Evolutionary conservation across 148 eudicot genomes (phyloP), one percentile per base, ranked within the genome.

Genomic region (Chenopodium berlandieri): DNA sequence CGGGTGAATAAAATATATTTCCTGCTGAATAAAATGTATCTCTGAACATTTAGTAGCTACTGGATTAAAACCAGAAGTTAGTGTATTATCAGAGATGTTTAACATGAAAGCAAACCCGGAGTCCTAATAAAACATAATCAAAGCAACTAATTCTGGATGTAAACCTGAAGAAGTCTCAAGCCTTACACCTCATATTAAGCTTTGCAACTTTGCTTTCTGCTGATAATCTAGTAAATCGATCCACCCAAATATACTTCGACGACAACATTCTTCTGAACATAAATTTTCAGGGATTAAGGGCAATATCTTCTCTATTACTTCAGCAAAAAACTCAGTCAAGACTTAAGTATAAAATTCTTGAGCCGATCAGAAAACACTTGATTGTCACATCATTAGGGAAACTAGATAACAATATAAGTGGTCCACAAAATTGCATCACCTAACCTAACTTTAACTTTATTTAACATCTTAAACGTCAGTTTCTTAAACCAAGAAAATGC

Each of bases 381-480:
- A 20, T 62, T 62, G 66, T 62, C 66, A 62, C 66, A 62, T 62
- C 27, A 22, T 62, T 20, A 62, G 23, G 22, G 12, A 62, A 20
- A 62, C 66, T 62, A 62, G 11, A 22, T 62, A 62, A 22, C 66
- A 20, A 62, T 7, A 67, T 25, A 67, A 67, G 71, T 67, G 71
- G 71, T 67, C 71, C 71, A 9, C 5, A 17, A 62, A 62, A 62
- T 62, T 62, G 9, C 13, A 44, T 37, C 11, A 72, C 75, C 77
- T 75, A 75, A 75, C 44, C 64, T 48, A 27, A 27, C 47, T 54
- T 75, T 58, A 54, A 27, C 1, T 56, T 54, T 56, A 47, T 50
- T 71, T 68, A 78, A 63, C 34, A 25, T 78, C 71, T 44, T 46
- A 80, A 44, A 47, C 20, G 72, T 81, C 78, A 75, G 50, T 8